Percentiles rank a stretch among this genome's conserved stretches.
Evolutionary conservation across 371 early-diverging fungal genomes (phyloP).

Genomic region (Haplosporangium sp.): DNA sequence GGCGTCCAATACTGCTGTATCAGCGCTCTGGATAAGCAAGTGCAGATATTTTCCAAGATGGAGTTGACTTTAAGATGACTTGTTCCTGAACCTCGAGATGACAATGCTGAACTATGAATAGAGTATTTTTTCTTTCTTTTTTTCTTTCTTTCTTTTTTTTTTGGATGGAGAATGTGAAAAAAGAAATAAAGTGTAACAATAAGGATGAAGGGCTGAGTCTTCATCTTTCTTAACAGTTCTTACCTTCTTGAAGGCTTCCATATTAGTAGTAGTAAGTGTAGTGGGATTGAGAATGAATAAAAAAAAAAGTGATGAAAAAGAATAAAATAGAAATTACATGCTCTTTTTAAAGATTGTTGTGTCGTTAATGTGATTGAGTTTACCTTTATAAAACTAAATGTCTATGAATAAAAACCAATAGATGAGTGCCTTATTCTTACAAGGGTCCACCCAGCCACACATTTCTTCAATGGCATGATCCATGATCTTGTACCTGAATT

Average conservation of each 20-base stretch:
- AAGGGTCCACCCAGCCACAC: too few species aligned
- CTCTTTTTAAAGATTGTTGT: neutral
- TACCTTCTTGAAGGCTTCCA: conserved; percentile 51
- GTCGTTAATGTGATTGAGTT: too few species aligned
- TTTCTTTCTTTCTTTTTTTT: too few species aligned
- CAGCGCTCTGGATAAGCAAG: too few species aligned
- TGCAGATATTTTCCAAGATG: too few species aligned
- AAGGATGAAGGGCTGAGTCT: neutral
- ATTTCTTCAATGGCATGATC: too few species aligned
- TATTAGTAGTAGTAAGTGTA: conserved; percentile 3
- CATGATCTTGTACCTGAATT: too few species aligned
- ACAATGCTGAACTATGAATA: too few species aligned
- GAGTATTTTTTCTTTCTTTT: too few species aligned
- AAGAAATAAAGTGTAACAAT: neutral
- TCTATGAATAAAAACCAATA: neutral
- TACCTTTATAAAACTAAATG: conserved; percentile 2
- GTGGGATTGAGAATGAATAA: neutral
- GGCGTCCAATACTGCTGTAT: too few species aligned
- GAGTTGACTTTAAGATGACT: too few species aligned
- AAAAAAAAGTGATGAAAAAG: conserved; percentile 40
- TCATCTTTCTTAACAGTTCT: neutral
- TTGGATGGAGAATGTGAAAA: neutral
- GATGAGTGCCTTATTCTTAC: neutral
- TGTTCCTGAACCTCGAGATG: too few species aligned
- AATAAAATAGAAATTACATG: neutral